These are phyloP conservation scores for Martensiomyces pterosporus DNA, from an alignment of 192 early-diverging fungal species.

Conservation along the genomic window DNA sequence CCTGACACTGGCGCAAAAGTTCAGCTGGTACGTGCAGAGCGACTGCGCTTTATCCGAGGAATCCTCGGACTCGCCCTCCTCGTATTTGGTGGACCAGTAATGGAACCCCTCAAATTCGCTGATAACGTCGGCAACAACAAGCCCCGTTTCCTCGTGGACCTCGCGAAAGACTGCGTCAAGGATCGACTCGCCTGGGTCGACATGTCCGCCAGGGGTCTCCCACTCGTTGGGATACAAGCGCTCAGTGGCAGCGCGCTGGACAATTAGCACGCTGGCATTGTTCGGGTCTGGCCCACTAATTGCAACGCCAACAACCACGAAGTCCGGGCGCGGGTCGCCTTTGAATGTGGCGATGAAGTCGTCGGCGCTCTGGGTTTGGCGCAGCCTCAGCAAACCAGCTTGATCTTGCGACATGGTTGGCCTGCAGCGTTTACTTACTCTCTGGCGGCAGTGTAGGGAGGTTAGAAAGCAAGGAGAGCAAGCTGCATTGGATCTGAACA, in stretches of 20 bases:
- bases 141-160: conserved; percentile 39
- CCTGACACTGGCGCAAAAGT: conserved; percentile 29
- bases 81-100: conserved; percentile 31
- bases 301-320: conserved; percentile 38
- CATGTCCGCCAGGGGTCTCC: conserved; percentile 47
- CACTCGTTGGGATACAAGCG: conserved; percentile 43
- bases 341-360: conserved; percentile 5
- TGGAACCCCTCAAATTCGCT: conserved; percentile 33
- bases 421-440: too few species aligned
- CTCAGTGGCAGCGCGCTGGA: conserved; percentile 40
- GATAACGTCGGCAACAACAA: conserved; percentile 20
- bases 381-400: conserved; percentile 1
- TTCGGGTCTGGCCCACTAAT: conserved; percentile 6
- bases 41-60: background rate
- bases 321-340: conserved; percentile 15
- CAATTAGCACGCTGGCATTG: conserved; percentile 23
- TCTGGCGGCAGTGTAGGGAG: too few species aligned
- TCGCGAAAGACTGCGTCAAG: conserved; percentile 34
- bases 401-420: too few species aligned
- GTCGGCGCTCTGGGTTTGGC: conserved; percentile 9
- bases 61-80: conserved; percentile 13
- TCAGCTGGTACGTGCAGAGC: conserved; percentile 35
- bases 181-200: conserved; percentile 38
- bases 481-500: too few species aligned
- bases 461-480: too few species aligned